Conservation (phyloP, 1,139 yeast species). For the Suhomyces kunorum region DNA sequence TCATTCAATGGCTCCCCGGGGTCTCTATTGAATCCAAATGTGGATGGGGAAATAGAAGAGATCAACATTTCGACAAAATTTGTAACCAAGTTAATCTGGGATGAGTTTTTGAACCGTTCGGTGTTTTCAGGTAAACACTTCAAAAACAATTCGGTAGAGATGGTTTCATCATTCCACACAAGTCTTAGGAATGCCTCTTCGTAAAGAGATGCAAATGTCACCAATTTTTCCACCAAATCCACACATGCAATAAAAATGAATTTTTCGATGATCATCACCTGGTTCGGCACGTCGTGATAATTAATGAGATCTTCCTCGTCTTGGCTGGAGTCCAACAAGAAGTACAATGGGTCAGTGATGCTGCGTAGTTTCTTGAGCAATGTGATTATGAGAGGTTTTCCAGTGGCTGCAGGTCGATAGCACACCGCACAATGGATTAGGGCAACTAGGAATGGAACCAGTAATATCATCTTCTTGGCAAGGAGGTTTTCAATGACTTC, state of each 20-base stretch:
- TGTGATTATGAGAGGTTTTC: slow-evolving; percentile 27
- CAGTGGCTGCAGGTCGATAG: slow-evolving; percentile 60
- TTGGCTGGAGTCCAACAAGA: slow-evolving; percentile 30
- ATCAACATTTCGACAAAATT: slow-evolving; percentile 44
- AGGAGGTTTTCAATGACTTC: slow-evolving; percentile 32
- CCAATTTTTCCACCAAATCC: slow-evolving; percentile 53
- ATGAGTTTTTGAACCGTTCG: slow-evolving; percentile 38
- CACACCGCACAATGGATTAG: slow-evolving; percentile 53
- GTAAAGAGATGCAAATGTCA: slow-evolving; percentile 27
- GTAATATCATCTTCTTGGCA: slow-evolving; percentile 26
- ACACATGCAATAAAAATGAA: slow-evolving; percentile 50
- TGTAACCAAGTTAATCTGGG: slow-evolving; percentile 42
- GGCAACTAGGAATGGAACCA: slow-evolving; percentile 58
- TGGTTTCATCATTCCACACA: slow-evolving; percentile 28
- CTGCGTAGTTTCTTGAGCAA: slow-evolving; percentile 23
- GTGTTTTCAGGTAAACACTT: slow-evolving; percentile 41
- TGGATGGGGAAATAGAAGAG: slow-evolving; percentile 38
- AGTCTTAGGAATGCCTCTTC: slow-evolving; percentile 22
- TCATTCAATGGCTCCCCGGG: slow-evolving; percentile 19
- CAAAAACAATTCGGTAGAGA: slow-evolving; percentile 27
- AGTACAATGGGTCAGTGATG: slow-evolving; percentile 24
- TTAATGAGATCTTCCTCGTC: slow-evolving; percentile 38
- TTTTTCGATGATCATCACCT: slow-evolving; percentile 49
- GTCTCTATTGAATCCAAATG: slow-evolving; percentile 22
- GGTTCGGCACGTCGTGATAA: slow-evolving; percentile 40